Evolutionary conservation across 306 rosid genomes (phyloP).

Genomic region (Arachis stenosperma): DNA sequence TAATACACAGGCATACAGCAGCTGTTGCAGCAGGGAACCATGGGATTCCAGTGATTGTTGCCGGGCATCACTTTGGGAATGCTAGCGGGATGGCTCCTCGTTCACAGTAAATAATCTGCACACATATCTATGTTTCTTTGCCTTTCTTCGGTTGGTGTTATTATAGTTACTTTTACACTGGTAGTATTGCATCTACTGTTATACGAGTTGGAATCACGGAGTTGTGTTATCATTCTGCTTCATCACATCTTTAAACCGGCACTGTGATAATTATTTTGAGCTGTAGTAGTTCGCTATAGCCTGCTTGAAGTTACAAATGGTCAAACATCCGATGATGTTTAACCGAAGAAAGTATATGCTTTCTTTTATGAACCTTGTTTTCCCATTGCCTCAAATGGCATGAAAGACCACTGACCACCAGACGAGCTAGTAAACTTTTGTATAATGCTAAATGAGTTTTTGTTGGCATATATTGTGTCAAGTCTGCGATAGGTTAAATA

Average conservation of each 20-base stretch:
- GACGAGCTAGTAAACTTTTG: too few species aligned
- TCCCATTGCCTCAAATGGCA: too few species aligned
- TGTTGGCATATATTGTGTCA: neutral
- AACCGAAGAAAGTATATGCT: too few species aligned
- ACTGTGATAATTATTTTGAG: neutral
- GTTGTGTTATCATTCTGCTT: constrained; percentile 9
- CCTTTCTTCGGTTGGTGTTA: constrained; percentile 15
- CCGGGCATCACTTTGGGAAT: constrained; percentile 92
- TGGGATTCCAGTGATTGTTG: constrained; percentile 92
- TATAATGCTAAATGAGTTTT: neutral
- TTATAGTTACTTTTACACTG: constrained; percentile 27
- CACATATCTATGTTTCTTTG: constrained; percentile 10
- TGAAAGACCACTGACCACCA: too few species aligned
- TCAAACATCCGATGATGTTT: too few species aligned
- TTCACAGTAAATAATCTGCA: constrained; percentile 78
- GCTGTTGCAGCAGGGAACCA: constrained; percentile 99
- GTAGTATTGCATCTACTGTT: constrained; percentile 7
- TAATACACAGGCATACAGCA: constrained; percentile 83
- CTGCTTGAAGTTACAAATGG: neutral
- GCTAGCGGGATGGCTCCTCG: constrained; percentile 99
- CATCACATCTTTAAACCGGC: neutral
- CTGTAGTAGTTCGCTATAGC: neutral
- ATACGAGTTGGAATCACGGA: neutral
- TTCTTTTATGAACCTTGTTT: too few species aligned
- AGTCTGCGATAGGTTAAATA: constrained; percentile 2